Conservation (phyloP, 108 stramenopile species). For the Pseudonitzschia pungens region DNA sequence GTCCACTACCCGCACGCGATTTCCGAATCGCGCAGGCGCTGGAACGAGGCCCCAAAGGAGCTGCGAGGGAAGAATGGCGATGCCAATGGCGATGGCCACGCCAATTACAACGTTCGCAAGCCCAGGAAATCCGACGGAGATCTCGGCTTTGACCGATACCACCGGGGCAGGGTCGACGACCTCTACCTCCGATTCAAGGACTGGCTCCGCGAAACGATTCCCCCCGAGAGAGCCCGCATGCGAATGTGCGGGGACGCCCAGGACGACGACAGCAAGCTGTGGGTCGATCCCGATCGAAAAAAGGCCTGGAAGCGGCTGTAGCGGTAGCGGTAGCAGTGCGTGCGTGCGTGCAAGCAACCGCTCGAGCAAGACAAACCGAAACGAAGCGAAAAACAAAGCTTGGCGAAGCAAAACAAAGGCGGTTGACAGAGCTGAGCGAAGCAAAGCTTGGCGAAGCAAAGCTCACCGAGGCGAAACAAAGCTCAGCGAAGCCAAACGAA, state of each 20-base stretch:
- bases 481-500: too few relatives aligned
- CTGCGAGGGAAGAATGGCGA: background rate
- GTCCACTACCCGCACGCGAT: conserved; percentile 77
- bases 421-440: too few relatives aligned
- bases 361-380: too few relatives aligned
- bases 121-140: conserved; percentile 1
- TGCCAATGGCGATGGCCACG: too few relatives aligned
- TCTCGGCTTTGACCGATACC: background rate
- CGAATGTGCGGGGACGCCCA: conserved; percentile 44
- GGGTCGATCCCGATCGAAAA: conserved; percentile 34
- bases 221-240: conserved; percentile 39
- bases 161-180: conserved; percentile 62
- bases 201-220: conserved; percentile 50
- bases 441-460: too few relatives aligned
- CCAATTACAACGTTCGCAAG: background rate
- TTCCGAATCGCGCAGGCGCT: conserved; percentile 47
- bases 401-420: too few relatives aligned
- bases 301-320: background rate
- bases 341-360: too few relatives aligned
- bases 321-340: too few relatives aligned
- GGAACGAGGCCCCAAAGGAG: conserved; percentile 52
- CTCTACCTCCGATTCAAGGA: conserved; percentile 64
- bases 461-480: too few relatives aligned
- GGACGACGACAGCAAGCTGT: conserved; percentile 67
- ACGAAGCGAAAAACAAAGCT: too few relatives aligned